Evolutionary conservation across 495 filamentous ascomycete genomes (phyloP).

Genomic region (Penicillium goetzii): DNA sequence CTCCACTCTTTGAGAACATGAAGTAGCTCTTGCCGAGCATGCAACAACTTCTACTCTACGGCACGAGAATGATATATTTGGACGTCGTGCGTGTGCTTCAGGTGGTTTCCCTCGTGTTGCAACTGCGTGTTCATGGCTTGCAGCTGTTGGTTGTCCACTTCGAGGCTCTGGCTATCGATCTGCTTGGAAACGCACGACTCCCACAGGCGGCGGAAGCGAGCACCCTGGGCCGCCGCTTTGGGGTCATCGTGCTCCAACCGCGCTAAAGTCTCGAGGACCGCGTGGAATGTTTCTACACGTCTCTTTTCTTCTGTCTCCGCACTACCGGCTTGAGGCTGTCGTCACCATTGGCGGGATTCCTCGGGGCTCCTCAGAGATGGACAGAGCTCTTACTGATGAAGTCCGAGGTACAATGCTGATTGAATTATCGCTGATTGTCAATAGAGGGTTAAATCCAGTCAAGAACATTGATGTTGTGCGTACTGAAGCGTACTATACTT

Average conservation of each 20-base stretch:
- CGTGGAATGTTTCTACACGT: constrained; percentile 9
- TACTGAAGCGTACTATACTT: too few species aligned
- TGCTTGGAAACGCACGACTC: constrained; percentile 17
- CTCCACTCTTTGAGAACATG: background rate
- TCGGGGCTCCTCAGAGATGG: background rate
- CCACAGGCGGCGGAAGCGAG: constrained; percentile 16
- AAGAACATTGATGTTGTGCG: too few species aligned
- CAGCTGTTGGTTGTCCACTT: constrained; percentile 4
- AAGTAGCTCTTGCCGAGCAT: background rate
- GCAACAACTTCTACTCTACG: background rate
- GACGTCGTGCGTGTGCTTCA: background rate
- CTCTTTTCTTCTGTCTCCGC: background rate
- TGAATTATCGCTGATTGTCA: too few species aligned
- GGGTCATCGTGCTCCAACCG: constrained; percentile 17
- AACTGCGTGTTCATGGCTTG: background rate
- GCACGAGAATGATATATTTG: background rate
- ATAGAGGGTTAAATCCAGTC: too few species aligned
- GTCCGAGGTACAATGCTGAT: too few species aligned
- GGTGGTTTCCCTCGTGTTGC: background rate
- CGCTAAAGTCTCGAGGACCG: constrained; percentile 7
- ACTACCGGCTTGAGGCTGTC: background rate
- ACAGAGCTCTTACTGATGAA: background rate
- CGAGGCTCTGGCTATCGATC: constrained; percentile 11
- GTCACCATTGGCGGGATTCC: background rate
- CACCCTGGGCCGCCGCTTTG: constrained; percentile 14